Base-by-base conservation (phyloP, 495 filamentous ascomycete genomes). In the Penicillium samsonianum region DNA sequence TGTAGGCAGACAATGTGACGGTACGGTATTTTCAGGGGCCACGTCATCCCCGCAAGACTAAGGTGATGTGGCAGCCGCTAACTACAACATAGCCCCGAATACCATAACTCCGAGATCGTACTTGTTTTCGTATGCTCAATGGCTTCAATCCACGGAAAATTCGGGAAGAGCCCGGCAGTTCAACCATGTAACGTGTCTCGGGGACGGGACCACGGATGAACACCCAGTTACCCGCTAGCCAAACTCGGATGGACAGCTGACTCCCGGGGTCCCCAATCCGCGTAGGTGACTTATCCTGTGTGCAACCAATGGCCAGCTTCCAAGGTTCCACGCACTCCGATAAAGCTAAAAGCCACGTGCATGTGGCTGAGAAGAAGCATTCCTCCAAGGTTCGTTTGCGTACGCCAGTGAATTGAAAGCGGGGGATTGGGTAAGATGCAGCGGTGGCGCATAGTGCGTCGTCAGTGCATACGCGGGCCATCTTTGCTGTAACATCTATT, bases 41-140 rank as follows among this genome's bases (percentile, higher is more conserved):
- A 40, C 53, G 53, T 55, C 53, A 55, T 55, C 30, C 7, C 30
- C 14, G 25, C 23, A 33, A 31, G 30, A 37, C 20, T 31, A 17
- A 38, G 14, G 11, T 23, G 23, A 42, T 22, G 9, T 43, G 38
- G 38, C 50, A 17, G 14, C 14, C 53, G 31, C 43, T 47, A 35
- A 12, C 28, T 30, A 25, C 23, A n/a, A n/a, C n/a, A 7, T 1
- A 28, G 19, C 19, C 16, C 20, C 20, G 10, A 47, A 19, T 12
- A 55, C 5, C 14, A 12, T 54, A 33, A 26, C 11, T 33, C 30
- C 20, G 42, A 37, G 26, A 16, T 23, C 16, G 4, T 28, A 10
- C 31, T 23, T 52, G 9, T 40, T n/a, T 48, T 14, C 8, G 22
- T 19, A n/a, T 12, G 8, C 4, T 42, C 3, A n/a, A 6, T 35